Percentiles rank a stretch among this genome's conserved stretches.
Evolutionary conservation across 2,329 filamentous ascomycete species (phyloP).

Genomic region (Curvularia sp.): DNA sequence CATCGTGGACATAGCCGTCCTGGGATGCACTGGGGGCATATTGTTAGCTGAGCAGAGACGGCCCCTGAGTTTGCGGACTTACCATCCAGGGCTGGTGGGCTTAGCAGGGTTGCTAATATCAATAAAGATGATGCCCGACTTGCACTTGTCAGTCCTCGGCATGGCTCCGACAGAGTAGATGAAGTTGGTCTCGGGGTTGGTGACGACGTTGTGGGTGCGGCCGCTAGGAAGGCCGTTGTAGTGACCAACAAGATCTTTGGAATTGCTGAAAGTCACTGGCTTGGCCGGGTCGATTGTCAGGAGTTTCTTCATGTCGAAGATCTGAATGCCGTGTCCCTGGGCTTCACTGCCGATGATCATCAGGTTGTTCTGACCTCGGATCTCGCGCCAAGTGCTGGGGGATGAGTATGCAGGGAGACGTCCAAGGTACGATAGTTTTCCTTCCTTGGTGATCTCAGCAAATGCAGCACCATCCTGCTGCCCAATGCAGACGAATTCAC

Average conservation of each 20-base stretch:
- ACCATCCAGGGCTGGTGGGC: conserved; percentile 60
- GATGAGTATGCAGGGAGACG: conserved; percentile 58
- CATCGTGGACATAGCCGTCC: conserved; percentile 68
- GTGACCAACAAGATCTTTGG: conserved; percentile 43
- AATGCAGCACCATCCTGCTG: conserved; percentile 64
- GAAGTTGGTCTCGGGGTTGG: conserved; percentile 48
- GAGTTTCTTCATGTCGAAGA: conserved; percentile 66
- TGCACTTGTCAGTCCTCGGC: conserved; percentile 52
- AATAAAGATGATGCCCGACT: conserved; percentile 65
- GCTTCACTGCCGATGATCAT: conserved; percentile 54
- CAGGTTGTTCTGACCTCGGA: conserved; percentile 54
- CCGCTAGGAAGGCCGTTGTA: conserved; percentile 47
- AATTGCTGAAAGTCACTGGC: conserved; percentile 46
- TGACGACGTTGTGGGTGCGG: conserved; percentile 50
- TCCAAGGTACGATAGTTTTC: conserved; percentile 62
- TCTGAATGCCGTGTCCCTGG: conserved; percentile 63
- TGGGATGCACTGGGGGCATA: conserved; percentile 50
- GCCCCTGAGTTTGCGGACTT: conserved; percentile 2
- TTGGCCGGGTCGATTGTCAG: conserved; percentile 43
- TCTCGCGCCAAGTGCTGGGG: conserved; percentile 62
- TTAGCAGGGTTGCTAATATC: conserved; percentile 63
- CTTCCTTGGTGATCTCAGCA: conserved; percentile 59
- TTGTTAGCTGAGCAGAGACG: conserved; percentile 1
- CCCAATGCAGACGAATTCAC: conserved; percentile 63
- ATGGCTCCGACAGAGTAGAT: conserved; percentile 49